Evolutionary conservation across 371 early-diverging fungal species (phyloP).

Genomic region (Smittium culicis): DNA sequence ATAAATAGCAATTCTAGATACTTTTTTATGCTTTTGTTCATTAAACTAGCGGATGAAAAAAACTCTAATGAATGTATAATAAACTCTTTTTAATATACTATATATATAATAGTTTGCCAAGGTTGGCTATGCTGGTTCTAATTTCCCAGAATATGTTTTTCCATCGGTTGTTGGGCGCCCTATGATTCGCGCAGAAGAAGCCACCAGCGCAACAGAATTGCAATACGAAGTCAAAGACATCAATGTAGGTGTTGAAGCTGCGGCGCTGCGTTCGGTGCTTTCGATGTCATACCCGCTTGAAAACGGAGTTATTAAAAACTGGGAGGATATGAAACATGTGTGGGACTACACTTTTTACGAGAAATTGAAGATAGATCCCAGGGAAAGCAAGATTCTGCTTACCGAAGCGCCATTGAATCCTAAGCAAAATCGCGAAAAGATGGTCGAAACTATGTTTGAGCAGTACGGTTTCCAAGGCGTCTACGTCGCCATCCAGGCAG

Average conservation of each 20-base stretch:
- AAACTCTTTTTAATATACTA: neutral
- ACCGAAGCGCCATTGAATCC: conserved; percentile 97
- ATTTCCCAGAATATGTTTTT: conserved; percentile 91
- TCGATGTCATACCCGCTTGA: conserved; percentile 96
- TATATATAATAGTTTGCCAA: conserved; percentile 70
- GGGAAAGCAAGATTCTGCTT: conserved; percentile 78
- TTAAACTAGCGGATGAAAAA: conserved; percentile 13
- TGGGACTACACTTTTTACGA: conserved; percentile 96
- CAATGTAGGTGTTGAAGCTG: conserved; percentile 95
- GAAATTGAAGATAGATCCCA: conserved; percentile 72
- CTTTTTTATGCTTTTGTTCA: conserved; percentile 39
- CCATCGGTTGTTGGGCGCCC: conserved; percentile 95
- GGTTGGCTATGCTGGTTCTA: conserved; percentile 87
- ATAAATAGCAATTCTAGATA: no score
- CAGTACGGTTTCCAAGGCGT: conserved; percentile 83
- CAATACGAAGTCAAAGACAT: conserved; percentile 57
- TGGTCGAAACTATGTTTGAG: conserved; percentile 93
- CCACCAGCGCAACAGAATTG: conserved; percentile 34
- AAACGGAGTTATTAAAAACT: conserved; percentile 93
- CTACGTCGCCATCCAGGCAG: conserved; percentile 94
- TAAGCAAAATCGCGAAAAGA: conserved; percentile 73
- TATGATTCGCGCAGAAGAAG: conserved; percentile 90
- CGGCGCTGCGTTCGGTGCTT: conserved; percentile 67
- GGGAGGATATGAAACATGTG: conserved; percentile 95
- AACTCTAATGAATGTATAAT: neutral